Evolutionary conservation across 2,329 filamentous ascomycete genomes (phyloP).

Genomic region (Pestalotiopsis sp.): DNA sequence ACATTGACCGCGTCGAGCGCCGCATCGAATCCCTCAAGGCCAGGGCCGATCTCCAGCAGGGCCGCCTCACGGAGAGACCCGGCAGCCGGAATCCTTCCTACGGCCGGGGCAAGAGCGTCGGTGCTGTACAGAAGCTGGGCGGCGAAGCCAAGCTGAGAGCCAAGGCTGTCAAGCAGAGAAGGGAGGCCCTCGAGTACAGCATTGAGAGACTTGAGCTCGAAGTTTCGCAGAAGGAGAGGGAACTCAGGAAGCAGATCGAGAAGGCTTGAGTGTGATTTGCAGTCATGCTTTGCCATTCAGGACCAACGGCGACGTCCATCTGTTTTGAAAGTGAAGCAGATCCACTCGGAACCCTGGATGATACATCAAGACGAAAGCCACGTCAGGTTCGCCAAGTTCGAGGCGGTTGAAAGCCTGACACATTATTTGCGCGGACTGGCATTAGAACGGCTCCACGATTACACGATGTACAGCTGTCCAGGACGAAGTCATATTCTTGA

Average conservation of each 20-base stretch:
- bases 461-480: too few species aligned
- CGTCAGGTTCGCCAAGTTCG: too few species aligned
- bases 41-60: slow-evolving; percentile 81
- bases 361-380: too few species aligned
- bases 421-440: too few species aligned
- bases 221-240: slow-evolving; percentile 72
- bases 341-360: too few species aligned
- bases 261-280: slow-evolving; percentile 23
- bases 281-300: neutral
- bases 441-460: too few species aligned
- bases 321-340: too few species aligned
- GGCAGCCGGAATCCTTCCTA: slow-evolving; percentile 4
- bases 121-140: slow-evolving; percentile 44
- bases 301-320: too few species aligned
- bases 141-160: slow-evolving; percentile 52
- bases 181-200: slow-evolving; percentile 82
- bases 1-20: slow-evolving; percentile 80
- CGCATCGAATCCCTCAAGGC: slow-evolving; percentile 84
- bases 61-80: slow-evolving; percentile 48
- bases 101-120: slow-evolving; percentile 1
- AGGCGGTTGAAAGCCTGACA: too few species aligned
- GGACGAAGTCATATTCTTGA: too few species aligned
- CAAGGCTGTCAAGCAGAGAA: slow-evolving; percentile 73
- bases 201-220: slow-evolving; percentile 85
- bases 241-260: slow-evolving; percentile 55